Percentiles rank a stretch among this genome's conserved stretches.
These are phyloP conservation scores for Aspergillus hiratsukae DNA, from an alignment of 2,329 filamentous ascomycete genomes.

Conservation along the genomic window DNA sequence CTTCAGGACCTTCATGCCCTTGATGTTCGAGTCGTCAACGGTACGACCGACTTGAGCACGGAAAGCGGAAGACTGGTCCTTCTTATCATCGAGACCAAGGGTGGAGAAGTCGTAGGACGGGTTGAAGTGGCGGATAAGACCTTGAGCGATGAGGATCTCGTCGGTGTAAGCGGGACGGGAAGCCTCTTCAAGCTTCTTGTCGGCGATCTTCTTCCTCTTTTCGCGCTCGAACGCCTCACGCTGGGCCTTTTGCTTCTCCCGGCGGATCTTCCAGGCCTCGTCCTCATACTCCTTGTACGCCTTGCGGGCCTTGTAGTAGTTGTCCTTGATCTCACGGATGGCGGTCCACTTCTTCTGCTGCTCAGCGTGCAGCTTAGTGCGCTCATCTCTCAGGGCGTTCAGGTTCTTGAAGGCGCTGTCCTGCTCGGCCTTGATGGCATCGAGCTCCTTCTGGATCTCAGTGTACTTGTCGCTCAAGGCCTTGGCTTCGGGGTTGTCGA, in stretches of 20 bases:
- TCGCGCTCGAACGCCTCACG: conserved; percentile 53
- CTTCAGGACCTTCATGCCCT: conserved; percentile 76
- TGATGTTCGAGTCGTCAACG: conserved; percentile 76
- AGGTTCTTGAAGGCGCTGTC: conserved; percentile 87
- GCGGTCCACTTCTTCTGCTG: conserved; percentile 81
- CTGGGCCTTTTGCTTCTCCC: conserved; percentile 78
- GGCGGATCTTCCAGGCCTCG: conserved; percentile 69
- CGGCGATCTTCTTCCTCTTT: conserved; percentile 49
- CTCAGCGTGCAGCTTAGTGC: conserved; percentile 74
- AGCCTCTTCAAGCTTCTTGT: conserved; percentile 51
- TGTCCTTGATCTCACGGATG: conserved; percentile 84
- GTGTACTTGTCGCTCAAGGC: conserved; percentile 82
- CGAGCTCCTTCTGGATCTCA: conserved; percentile 80
- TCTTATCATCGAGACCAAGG: conserved; percentile 49
- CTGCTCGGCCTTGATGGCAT: conserved; percentile 85
- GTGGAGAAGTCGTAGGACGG: conserved; percentile 67
- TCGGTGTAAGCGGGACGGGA: conserved; percentile 79
- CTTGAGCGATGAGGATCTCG: conserved; percentile 85
- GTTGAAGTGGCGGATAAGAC: conserved; percentile 86
- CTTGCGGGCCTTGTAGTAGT: conserved; percentile 75
- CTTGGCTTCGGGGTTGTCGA: conserved; percentile 89
- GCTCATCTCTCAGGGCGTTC: conserved; percentile 77
- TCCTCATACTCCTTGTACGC: conserved; percentile 81
- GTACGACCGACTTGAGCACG: conserved; percentile 75
- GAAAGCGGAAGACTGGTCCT: conserved; percentile 60